Conservation (phyloP, 179 eudicot species). For the Heliamphora pulchella region DNA sequence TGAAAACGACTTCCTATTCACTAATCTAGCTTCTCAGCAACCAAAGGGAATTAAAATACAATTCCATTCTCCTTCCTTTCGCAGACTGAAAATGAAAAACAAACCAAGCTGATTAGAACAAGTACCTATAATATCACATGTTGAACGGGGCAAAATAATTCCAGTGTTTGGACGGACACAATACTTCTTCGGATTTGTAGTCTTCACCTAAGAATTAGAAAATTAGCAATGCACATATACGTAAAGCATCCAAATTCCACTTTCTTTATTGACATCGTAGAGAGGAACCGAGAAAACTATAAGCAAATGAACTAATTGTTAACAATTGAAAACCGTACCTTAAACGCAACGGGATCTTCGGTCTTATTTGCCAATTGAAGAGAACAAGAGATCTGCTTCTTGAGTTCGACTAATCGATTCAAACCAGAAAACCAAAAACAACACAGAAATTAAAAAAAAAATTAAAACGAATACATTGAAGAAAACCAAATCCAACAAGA, state of each 20-base stretch:
- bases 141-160: conserved; percentile 40
- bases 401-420: conserved; percentile 39
- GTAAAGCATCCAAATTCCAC: too few relatives aligned
- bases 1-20: too few relatives aligned
- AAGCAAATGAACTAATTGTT: not conserved
- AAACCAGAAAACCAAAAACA: too few relatives aligned
- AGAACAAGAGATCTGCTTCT: conserved; percentile 46
- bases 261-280: not conserved
- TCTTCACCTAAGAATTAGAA: conserved; percentile 39
- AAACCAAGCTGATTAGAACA: not conserved
- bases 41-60: too few relatives aligned
- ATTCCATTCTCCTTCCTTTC: too few relatives aligned
- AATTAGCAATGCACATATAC: conserved; percentile 1
- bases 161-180: conserved; percentile 51
- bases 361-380: conserved; percentile 47
- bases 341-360: conserved; percentile 48
- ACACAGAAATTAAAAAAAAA: too few relatives aligned
- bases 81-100: too few relatives aligned
- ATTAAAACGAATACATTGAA: too few relatives aligned
- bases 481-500: too few relatives aligned
- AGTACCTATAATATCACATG: conserved; percentile 43
- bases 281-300: not conserved
- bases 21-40: too few relatives aligned
- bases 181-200: conserved; percentile 55
- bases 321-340: conserved; percentile 28